Evolutionary conservation across 805 yeast species (phyloP).

Genomic region (Cyberlindnera mycetangii): DNA sequence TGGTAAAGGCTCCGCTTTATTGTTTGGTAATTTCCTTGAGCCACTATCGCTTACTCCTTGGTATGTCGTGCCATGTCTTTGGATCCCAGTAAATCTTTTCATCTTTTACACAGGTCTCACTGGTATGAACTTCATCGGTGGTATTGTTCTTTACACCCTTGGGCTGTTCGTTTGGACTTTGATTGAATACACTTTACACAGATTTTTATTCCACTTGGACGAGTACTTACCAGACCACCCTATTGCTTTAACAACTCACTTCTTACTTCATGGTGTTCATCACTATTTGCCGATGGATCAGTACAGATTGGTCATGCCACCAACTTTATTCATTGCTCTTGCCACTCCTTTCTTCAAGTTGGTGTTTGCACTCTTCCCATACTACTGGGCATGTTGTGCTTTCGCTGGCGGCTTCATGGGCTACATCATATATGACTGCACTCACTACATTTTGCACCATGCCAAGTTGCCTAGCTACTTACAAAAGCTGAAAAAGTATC

Average conservation of each 20-base stretch:
- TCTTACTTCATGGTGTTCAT: slow-evolving; percentile 92
- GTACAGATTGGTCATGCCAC: slow-evolving; percentile 93
- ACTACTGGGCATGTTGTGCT: slow-evolving; percentile 81
- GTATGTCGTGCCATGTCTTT: slow-evolving; percentile 84
- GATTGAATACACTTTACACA: slow-evolving; percentile 82
- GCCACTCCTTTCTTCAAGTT: slow-evolving; percentile 78
- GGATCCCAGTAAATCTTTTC: slow-evolving; percentile 80
- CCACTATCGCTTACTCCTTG: slow-evolving; percentile 90
- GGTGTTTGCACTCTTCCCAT: slow-evolving; percentile 76
- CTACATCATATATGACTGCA: slow-evolving; percentile 84
- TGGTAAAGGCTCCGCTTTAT: slow-evolving; percentile 94
- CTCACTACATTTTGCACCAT: slow-evolving; percentile 95
- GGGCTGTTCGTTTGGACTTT: slow-evolving; percentile 96
- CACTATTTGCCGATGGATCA: slow-evolving; percentile 98
- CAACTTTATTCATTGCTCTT: slow-evolving; percentile 70
- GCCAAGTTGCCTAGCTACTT: slow-evolving; percentile 71
- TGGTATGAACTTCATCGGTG: slow-evolving; percentile 41
- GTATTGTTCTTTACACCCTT: slow-evolving; percentile 59
- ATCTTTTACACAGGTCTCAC: slow-evolving; percentile 58
- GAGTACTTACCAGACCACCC: slow-evolving; percentile 78
- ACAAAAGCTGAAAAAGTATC: slow-evolving; percentile 82
- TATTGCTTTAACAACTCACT: slow-evolving; percentile 75
- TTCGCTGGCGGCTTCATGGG: slow-evolving; percentile 97
- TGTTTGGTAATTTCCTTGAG: slow-evolving; percentile 93
- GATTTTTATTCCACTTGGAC: slow-evolving; percentile 93